phyloP scores from a whole-genome alignment of 331 rosid genomes.

The Quercus lobata region DNA sequence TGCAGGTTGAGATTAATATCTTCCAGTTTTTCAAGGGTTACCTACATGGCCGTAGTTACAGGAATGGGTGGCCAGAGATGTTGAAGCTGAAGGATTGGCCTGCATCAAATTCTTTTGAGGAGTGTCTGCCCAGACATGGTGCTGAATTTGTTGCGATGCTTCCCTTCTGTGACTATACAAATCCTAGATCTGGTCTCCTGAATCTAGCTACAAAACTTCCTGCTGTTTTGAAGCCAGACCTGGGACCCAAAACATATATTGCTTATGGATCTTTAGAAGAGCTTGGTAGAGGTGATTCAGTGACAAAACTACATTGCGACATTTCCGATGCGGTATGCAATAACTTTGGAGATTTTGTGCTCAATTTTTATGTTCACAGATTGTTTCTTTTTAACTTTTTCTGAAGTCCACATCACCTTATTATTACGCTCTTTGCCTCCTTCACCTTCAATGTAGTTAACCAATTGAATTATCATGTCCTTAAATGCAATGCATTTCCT shows the following conservation, averaged over 20 bases:
- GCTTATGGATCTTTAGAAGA: conserved; percentile 59
- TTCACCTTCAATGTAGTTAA: not conserved
- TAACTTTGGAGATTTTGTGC: not conserved
- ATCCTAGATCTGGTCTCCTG: conserved; percentile 58
- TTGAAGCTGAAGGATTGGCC: conserved; percentile 76
- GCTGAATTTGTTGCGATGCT: conserved; percentile 60
- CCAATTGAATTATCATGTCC: not conserved
- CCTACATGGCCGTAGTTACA: conserved; percentile 50
- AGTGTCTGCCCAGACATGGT: conserved; percentile 64
- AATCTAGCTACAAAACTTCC: conserved; percentile 69
- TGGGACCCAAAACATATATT: conserved; percentile 67
- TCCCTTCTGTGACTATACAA: conserved; percentile 56
- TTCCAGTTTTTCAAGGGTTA: conserved; percentile 60
- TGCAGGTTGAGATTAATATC: conserved; percentile 53
- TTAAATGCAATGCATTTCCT: not conserved
- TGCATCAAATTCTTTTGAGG: conserved; percentile 57
- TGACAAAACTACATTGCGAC: conserved; percentile 66
- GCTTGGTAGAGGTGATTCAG: conserved; percentile 65
- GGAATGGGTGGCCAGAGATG: conserved; percentile 66
- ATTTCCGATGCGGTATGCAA: conserved; percentile 62
- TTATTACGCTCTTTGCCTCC: not conserved
- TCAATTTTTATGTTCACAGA: conserved; percentile 2
- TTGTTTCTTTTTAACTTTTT: not conserved
- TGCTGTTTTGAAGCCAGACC: conserved; percentile 51
- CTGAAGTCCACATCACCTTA: not conserved